phyloP scores from a whole-genome alignment of 1,284 basidiomycete genomes.

The Leccinum angustisporum region DNA sequence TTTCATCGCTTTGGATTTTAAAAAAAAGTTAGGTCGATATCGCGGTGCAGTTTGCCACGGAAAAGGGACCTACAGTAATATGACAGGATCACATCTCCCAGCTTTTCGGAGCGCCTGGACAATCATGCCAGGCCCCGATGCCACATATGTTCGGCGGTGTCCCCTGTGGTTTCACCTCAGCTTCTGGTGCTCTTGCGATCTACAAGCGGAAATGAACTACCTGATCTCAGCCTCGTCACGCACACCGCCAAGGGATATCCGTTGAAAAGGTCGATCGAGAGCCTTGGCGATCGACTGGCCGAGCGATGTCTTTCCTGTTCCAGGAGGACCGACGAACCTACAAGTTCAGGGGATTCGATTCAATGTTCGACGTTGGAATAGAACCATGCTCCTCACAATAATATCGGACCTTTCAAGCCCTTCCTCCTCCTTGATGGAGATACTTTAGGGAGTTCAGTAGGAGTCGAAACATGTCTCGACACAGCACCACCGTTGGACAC shows the following conservation, averaged over 20 bases:
- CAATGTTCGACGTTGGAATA: not conserved
- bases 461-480: slow-evolving; percentile 8
- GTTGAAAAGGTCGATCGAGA: slow-evolving; percentile 82
- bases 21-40: slow-evolving; percentile 27
- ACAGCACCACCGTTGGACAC: slow-evolving; percentile 2
- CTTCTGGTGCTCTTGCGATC: not conserved
- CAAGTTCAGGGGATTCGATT: not conserved
- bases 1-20: slow-evolving; percentile 58
- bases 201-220: slow-evolving; percentile 9
- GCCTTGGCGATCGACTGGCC: slow-evolving; percentile 87
- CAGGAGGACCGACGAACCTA: slow-evolving; percentile 81
- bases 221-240: slow-evolving; percentile 90
- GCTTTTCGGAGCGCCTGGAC: slow-evolving; percentile 89
- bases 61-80: slow-evolving; percentile 62
- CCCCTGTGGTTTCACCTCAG: slow-evolving; percentile 43
- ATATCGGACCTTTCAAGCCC: slow-evolving; percentile 75
- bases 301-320: slow-evolving; percentile 82
- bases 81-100: slow-evolving; percentile 76
- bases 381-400: slow-evolving; percentile 52
- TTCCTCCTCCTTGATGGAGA: slow-evolving; percentile 29
- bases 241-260: slow-evolving; percentile 90
- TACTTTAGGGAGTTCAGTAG: slow-evolving; percentile 11
- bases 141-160: slow-evolving; percentile 89
- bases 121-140: slow-evolving; percentile 82
- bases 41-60: slow-evolving; percentile 8